Base-by-base conservation (phyloP, 768 basidiomycete genomes). In the Antrodiella citrinella region DNA sequence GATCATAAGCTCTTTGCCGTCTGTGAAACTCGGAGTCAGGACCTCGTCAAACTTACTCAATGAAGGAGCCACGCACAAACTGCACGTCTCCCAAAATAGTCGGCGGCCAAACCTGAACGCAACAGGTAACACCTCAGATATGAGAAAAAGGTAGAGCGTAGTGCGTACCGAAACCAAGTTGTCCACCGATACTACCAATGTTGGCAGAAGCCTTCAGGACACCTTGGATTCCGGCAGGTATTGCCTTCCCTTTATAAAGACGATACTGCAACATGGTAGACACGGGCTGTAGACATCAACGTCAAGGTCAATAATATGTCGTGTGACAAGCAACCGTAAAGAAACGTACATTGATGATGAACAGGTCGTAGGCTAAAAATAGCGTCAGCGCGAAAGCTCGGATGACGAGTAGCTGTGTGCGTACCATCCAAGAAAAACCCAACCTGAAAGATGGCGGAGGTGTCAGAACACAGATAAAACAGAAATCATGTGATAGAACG, bases 1-100 rank as follows among this genome's bases (percentile, higher is more conserved):
- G 52, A 90, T 68, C 77, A 88, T 84, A 45, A 90, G 74, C 58
- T 89, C 86, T 62, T 86, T 84, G 7, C 86, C 84, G 54, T 86
- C 82, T 81, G 60, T 7, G n/a, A n/a, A n/a, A n/a, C n/a, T n/a
- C n/a, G n/a, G n/a, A n/a, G n/a, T n/a, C n/a, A 25, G n/a, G n/a
- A n/a, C n/a, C n/a, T n/a, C n/a, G n/a, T n/a, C n/a, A n/a, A n/a
- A n/a, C n/a, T n/a, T n/a, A n/a, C n/a, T n/a, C n/a, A n/a, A n/a
- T n/a, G n/a, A n/a, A n/a, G n/a, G n/a, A n/a, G n/a, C n/a, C 18
- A 52, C 71, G 47, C 44, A 82, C 80, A 86, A 47, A 87, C 72
- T 0, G 78, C 76, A 59, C 85, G 85, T 12, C 86, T 78, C 3
- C 86, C 86, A 2, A 84, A 57, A 11, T 79, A 69, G 58, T 86